Conservation (phyloP, 441 rosid species). For the Sinapis alba region DNA sequence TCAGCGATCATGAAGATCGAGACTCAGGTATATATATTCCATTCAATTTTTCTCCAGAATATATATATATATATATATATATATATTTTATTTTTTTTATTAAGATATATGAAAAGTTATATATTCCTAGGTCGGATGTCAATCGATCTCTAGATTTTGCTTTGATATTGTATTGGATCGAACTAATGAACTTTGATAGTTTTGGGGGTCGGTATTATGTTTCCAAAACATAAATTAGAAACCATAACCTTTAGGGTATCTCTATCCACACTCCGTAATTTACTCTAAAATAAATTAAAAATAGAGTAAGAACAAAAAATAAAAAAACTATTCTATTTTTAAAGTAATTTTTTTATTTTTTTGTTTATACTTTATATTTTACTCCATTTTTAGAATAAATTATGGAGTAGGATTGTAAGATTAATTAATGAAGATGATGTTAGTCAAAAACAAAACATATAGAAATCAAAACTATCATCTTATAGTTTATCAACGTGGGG, state of each 20-base stretch:
- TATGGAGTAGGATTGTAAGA: too few relatives aligned
- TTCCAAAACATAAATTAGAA: not conserved
- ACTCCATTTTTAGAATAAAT: too few relatives aligned
- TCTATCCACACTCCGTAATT: too few relatives aligned
- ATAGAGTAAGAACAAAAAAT: too few relatives aligned
- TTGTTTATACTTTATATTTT: too few relatives aligned
- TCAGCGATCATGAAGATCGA: conserved; percentile 42
- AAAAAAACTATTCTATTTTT: too few relatives aligned
- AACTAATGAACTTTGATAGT: not conserved
- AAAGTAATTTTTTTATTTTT: too few relatives aligned
- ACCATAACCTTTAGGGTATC: not conserved
- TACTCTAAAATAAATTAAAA: too few relatives aligned
- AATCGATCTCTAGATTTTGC: not conserved
- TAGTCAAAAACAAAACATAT: too few relatives aligned
- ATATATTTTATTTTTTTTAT: not conserved
- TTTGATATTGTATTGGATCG: not conserved
- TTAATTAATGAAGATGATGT: too few relatives aligned
- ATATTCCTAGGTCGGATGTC: not conserved
- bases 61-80: too few relatives aligned
- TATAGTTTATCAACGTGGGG: not conserved
- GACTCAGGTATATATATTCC: conserved; percentile 31
- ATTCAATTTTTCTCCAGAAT: not conserved
- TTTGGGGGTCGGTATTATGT: not conserved
- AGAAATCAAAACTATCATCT: too few relatives aligned
- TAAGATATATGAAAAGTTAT: not conserved